Percentiles rank a stretch among this genome's conserved stretches.
These are phyloP conservation scores for Saccharomyces kudriavzevii DNA, from an alignment of 805 yeast species.

Conservation along the genomic window DNA sequence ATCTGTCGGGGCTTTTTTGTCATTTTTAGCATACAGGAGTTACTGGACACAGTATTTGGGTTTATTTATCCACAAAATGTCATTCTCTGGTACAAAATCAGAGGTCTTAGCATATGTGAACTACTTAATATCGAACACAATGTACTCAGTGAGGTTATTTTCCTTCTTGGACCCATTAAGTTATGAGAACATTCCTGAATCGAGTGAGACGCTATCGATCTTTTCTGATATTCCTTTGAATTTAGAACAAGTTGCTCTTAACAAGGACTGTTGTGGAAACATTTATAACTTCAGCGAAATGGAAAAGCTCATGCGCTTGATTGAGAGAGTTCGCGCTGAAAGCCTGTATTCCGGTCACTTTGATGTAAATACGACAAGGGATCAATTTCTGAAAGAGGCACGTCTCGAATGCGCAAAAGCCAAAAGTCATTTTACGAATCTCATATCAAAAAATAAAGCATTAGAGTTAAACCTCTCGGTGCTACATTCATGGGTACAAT, in stretches of 20 bases:
- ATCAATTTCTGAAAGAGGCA: not conserved
- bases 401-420: not conserved
- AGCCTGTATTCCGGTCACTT: not conserved
- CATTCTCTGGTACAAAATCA: conserved; percentile 44
- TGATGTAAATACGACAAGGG: not conserved
- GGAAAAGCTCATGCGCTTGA: conserved; percentile 31
- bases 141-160: conserved; percentile 60
- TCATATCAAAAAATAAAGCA: conserved; percentile 34
- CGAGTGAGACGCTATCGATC: conserved; percentile 7
- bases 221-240: conserved; percentile 35
- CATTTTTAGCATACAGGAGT: conserved; percentile 56
- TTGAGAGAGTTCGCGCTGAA: conserved; percentile 8
- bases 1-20: conserved; percentile 45
- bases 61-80: conserved; percentile 56
- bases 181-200: conserved; percentile 39
- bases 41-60: conserved; percentile 57
- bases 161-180: conserved; percentile 66
- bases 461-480: conserved; percentile 50
- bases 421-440: conserved; percentile 1
- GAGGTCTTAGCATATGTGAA: conserved; percentile 39
- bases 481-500: conserved; percentile 75
- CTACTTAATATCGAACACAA: conserved; percentile 42
- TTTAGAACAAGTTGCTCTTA: conserved; percentile 35
- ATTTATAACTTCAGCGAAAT: conserved; percentile 39
- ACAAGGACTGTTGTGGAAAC: conserved; percentile 20